Percentiles rank a stretch among this genome's conserved stretches.
Evolutionary conservation across 768 basidiomycete genomes (phyloP).

Genomic region (Leucocoprinus leucothites): DNA sequence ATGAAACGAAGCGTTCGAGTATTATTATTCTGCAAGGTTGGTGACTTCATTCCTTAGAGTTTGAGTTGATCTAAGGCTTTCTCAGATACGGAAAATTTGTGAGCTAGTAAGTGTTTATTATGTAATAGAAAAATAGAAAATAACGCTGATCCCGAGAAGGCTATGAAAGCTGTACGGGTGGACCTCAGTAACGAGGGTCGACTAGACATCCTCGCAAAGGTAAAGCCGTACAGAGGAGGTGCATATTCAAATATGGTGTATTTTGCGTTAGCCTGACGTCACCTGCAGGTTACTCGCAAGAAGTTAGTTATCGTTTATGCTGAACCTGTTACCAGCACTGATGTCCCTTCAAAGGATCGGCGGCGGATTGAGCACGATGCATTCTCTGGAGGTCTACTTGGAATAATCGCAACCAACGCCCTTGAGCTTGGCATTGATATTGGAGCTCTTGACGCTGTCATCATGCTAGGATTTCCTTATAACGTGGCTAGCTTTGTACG

Average conservation of each 20-base stretch:
- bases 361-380: conserved; percentile 83
- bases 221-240: conserved; percentile 87
- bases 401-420: conserved; percentile 88
- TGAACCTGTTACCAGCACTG: background rate
- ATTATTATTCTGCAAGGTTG: conserved; percentile 87
- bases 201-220: conserved; percentile 67
- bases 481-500: conserved; percentile 78
- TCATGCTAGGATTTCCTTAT: conserved; percentile 85
- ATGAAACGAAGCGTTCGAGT: conserved; percentile 80
- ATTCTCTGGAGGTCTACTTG: conserved; percentile 78
- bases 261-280: too few relatives aligned
- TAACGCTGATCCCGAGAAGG: conserved; percentile 33
- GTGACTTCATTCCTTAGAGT: background rate
- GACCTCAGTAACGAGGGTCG: conserved; percentile 75
- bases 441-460: conserved; percentile 82
- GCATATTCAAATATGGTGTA: background rate
- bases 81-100: conserved; percentile 74
- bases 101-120: conserved; percentile 59
- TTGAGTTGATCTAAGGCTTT: background rate
- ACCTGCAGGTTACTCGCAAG: conserved; percentile 63
- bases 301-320: conserved; percentile 35
- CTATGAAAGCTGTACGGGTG: conserved; percentile 72
- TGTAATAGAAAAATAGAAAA: background rate
- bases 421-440: conserved; percentile 92
- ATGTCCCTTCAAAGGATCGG: conserved; percentile 53